phyloP scores from a whole-genome alignment of 208 protist species.

The Balamuthia mandrillaris region DNA sequence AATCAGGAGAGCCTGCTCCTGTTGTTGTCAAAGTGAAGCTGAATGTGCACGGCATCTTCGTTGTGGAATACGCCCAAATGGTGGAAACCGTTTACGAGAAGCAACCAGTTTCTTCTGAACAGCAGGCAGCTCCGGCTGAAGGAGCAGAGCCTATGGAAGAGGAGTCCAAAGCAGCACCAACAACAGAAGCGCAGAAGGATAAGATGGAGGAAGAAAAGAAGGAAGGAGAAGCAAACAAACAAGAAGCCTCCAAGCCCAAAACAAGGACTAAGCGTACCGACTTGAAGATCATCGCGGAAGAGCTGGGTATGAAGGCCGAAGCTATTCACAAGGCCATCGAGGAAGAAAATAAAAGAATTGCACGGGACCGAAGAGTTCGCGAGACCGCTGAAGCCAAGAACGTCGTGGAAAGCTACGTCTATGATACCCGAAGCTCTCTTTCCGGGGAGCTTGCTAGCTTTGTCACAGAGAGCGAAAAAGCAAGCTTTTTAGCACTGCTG shows the following conservation, averaged over 20 bases:
- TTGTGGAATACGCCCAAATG: not conserved
- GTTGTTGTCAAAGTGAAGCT: slow-evolving; percentile 19
- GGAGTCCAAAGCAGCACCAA: too few species aligned
- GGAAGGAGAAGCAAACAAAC: not conserved
- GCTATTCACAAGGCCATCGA: not conserved
- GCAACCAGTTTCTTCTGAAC: too few species aligned
- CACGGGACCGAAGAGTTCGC: not conserved
- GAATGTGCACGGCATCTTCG: not conserved
- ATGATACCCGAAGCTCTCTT: slow-evolving; percentile 54
- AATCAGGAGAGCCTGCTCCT: not conserved
- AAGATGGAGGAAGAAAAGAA: not conserved
- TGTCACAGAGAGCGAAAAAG: not conserved
- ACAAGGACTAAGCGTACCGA: not conserved
- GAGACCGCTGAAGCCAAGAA: slow-evolving; percentile 45
- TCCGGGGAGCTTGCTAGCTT: not conserved
- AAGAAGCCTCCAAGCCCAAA: not conserved
- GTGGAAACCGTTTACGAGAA: not conserved
- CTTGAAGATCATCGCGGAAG: not conserved
- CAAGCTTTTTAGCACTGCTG: slow-evolving; percentile 16
- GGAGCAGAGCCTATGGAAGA: too few species aligned
- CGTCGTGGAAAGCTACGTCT: slow-evolving; percentile 57
- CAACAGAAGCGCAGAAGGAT: too few species aligned
- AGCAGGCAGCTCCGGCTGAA: too few species aligned
- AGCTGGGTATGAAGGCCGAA: not conserved
- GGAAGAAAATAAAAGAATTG: not conserved